Evolutionary conservation across 106 monocot genomes (phyloP), one percentile per base, ranked within the genome.

Genomic region (Phalaenopsis aphrodite): DNA sequence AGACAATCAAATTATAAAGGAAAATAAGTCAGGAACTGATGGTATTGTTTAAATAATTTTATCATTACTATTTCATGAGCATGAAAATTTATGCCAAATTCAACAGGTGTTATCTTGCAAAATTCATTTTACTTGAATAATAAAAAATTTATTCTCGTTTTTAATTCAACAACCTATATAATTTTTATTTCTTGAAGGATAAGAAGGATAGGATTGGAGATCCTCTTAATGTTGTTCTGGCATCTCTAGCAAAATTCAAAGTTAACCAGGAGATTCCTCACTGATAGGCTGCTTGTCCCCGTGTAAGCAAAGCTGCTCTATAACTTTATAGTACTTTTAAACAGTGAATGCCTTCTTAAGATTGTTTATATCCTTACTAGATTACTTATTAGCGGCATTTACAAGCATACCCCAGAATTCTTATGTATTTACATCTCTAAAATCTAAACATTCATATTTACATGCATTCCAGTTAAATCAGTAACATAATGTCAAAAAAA

Each of bases 191-290:
- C 11, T 74, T 19, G 8, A 17, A 74, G 74, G 42, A 74, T 8
- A 74, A 74, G n/a, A 74, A n/a, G n/a, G 42, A 74, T 74, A 74
- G 36, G 45, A 74, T 74, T 45, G 74, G 43, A 74, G 74, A 18
- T 45, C 74, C 43, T 43, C 74, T 74, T 38, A 43, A 42, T 21
- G 74, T 17, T 74, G 74, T n/a, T 45, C 74, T 74, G 1, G 74
- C 74, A 10, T 8, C 74, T 18, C 43, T 74, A n/a, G 4, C 43
- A 74, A 41, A 42, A 43, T 18, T 74, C 74, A 45, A 74, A 74
- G 74, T 74, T 74, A 74, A 36, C 45, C 42, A 74, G 74, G 74
- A 43, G 19, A 39, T 43, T 74, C 43, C 74, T 74, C 42, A 19
- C 42, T 74, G 43, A 42, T 3, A 68, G 68, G 2, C 6, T 24